These are phyloP conservation scores for Serendipita vermifera DNA, from an alignment of 768 basidiomycete species.

Conservation along the genomic window DNA sequence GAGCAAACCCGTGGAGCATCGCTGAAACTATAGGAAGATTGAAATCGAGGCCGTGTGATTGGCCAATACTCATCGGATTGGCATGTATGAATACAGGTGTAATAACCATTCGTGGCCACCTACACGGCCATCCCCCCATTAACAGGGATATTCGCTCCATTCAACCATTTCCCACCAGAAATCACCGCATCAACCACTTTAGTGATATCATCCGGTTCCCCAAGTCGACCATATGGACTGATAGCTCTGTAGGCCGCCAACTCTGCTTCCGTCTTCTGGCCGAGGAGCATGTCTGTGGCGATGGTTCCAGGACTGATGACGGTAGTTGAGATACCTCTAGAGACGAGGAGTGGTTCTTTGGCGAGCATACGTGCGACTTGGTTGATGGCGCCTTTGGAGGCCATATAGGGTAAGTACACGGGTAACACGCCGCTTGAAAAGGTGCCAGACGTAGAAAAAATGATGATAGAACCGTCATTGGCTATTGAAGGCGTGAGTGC, in stretches of 20 bases:
- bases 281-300: slow-evolving; percentile 42
- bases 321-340: slow-evolving; percentile 42
- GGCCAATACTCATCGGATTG: too few species aligned
- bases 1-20: too few species aligned
- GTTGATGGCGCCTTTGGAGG: slow-evolving; percentile 48
- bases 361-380: slow-evolving; percentile 45
- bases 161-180: slow-evolving; percentile 21
- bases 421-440: slow-evolving; percentile 32
- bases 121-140: slow-evolving; percentile 31
- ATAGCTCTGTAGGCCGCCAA: slow-evolving; percentile 18
- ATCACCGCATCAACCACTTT: slow-evolving; percentile 29
- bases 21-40: too few species aligned
- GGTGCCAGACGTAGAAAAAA: slow-evolving; percentile 42
- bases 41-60: too few species aligned
- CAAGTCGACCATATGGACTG: slow-evolving; percentile 34
- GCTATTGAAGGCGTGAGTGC: not conserved
- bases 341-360: slow-evolving; percentile 29
- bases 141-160: slow-evolving; percentile 42
- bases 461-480: slow-evolving; percentile 36
- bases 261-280: slow-evolving; percentile 29
- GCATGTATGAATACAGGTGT: too few species aligned
- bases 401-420: slow-evolving; percentile 38
- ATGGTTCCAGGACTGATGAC: slow-evolving; percentile 43
- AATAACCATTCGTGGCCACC: too few species aligned
- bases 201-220: slow-evolving; percentile 38